Conservation (phyloP, 495 filamentous ascomycete species). For the Pseudoneurospora amorphoporcata region DNA sequence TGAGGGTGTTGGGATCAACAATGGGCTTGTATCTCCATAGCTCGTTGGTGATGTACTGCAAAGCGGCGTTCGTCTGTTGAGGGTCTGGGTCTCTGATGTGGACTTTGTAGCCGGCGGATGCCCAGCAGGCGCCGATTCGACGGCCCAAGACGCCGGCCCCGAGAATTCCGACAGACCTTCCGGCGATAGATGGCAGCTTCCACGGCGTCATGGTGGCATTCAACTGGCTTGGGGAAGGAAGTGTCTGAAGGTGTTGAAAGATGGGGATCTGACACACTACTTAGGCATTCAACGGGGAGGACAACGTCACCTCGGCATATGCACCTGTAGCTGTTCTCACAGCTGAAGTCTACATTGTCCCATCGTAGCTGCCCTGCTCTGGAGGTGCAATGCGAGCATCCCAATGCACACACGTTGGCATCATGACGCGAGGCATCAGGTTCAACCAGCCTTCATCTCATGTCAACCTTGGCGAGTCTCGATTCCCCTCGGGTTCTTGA, state of each 20-base stretch:
- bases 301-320: not conserved
- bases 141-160: slow-evolving; percentile 21
- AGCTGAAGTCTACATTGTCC: not conserved
- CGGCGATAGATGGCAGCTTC: slow-evolving; percentile 6
- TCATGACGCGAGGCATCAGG: not conserved
- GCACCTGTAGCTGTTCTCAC: not conserved
- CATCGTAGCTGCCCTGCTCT: not conserved
- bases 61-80: slow-evolving; percentile 13
- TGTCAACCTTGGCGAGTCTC: not conserved
- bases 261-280: not conserved
- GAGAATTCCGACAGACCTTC: slow-evolving; percentile 11
- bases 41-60: not conserved
- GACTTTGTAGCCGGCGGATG: slow-evolving; percentile 21
- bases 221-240: not conserved
- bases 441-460: not conserved
- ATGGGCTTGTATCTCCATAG: not conserved
- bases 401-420: not conserved
- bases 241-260: not conserved
- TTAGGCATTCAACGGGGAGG: not conserved
- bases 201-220: slow-evolving; percentile 1
- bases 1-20: not conserved
- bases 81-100: slow-evolving; percentile 20
- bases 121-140: slow-evolving; percentile 20
- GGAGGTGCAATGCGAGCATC: not conserved
- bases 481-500: not conserved